Conservation (phyloP, 768 basidiomycete genomes). For the Serendipita sp. region DNA sequence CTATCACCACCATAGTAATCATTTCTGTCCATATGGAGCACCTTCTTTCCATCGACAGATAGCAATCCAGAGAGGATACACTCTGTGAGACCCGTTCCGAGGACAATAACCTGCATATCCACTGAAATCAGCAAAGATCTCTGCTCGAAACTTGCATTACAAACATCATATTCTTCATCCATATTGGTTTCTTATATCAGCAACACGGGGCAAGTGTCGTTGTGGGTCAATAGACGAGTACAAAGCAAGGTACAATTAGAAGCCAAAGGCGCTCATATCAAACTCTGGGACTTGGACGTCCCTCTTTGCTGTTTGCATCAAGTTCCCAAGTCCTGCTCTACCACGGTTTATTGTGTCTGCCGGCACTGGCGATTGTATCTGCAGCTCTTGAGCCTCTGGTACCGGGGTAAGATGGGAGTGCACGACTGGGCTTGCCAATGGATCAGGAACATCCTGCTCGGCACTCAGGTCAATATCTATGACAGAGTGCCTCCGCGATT, state of each 20-base stretch:
- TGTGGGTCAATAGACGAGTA: not conserved
- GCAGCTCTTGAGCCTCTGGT: constrained; percentile 1
- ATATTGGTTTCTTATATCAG: constrained; percentile 29
- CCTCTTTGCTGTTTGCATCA: constrained; percentile 85
- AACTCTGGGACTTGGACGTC: constrained; percentile 78
- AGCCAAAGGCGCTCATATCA: constrained; percentile 66
- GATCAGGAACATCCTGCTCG: not conserved
- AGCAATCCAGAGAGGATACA: constrained; percentile 95
- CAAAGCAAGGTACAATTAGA: constrained; percentile 13
- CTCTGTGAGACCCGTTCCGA: constrained; percentile 95
- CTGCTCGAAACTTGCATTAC: constrained; percentile 7
- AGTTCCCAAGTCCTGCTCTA: constrained; percentile 59
- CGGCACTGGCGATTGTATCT: not conserved
- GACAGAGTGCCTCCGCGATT: constrained; percentile 18
- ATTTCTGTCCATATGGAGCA: constrained; percentile 95
- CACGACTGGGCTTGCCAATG: too few species aligned
- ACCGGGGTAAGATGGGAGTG: too few species aligned
- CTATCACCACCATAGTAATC: constrained; percentile 98
- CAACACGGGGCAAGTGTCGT: too few species aligned
- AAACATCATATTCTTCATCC: constrained; percentile 99
- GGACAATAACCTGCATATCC: constrained; percentile 53
- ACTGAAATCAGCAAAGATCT: not conserved
- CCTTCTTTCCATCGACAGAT: constrained; percentile 99
- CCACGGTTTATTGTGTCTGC: constrained; percentile 18
- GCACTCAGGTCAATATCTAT: constrained; percentile 3